Evolutionary conservation across 2,329 filamentous ascomycete species (phyloP).

Genomic region (Cytospora mali): DNA sequence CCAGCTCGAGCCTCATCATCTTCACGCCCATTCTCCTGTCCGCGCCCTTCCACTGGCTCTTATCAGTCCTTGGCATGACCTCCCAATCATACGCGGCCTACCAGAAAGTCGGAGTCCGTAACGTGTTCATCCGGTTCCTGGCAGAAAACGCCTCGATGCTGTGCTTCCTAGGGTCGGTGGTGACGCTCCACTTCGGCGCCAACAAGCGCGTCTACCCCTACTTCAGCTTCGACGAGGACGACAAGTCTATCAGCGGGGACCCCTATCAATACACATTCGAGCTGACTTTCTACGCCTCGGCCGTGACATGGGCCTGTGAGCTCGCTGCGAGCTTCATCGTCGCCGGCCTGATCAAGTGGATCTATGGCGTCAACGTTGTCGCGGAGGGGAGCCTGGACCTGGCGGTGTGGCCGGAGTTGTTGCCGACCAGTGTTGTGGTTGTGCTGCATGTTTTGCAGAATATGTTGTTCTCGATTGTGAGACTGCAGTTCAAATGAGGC

Average conservation of each 20-base stretch:
- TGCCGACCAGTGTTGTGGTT: conserved; percentile 67
- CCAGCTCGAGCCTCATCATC: conserved; percentile 64
- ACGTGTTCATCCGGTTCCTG: conserved; percentile 68
- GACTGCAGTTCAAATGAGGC: conserved; percentile 57
- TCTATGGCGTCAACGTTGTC: conserved; percentile 64
- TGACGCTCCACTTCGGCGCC: conserved; percentile 66
- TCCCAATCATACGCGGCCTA: conserved; percentile 64
- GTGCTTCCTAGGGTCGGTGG: conserved; percentile 66
- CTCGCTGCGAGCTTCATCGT: conserved; percentile 63
- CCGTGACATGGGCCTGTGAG: conserved; percentile 69
- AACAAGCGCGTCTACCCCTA: conserved; percentile 72
- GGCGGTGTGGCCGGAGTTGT: conserved; percentile 66
- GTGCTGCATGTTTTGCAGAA: conserved; percentile 71
- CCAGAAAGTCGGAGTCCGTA: conserved; percentile 66
- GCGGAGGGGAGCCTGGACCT: conserved; percentile 67
- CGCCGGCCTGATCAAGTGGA: conserved; percentile 57
- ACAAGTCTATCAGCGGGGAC: conserved; percentile 41
- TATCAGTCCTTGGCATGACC: conserved; percentile 58
- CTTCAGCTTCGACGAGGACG: conserved; percentile 62
- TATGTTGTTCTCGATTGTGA: conserved; percentile 71
- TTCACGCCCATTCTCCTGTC: conserved; percentile 68
- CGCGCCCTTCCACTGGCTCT: conserved; percentile 56
- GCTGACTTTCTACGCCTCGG: conserved; percentile 64
- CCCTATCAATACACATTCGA: conserved; percentile 59
- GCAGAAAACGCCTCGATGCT: conserved; percentile 71